These are phyloP conservation scores for Crithidia fasciculata DNA, from an alignment of 208 protist genomes.

Conservation along the genomic window DNA sequence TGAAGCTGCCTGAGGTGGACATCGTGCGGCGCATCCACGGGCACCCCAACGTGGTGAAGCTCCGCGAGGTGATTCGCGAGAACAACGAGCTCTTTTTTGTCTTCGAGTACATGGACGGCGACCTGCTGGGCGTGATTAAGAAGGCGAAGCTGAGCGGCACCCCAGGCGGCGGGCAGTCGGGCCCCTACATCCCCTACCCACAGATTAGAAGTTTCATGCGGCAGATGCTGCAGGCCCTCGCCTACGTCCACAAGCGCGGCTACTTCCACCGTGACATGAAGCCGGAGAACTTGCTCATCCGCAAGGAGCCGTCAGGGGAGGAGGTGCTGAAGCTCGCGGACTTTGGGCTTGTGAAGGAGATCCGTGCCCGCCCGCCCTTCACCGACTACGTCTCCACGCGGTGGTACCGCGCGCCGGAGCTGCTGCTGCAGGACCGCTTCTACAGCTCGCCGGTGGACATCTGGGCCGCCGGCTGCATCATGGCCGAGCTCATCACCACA, in stretches of 20 bases:
- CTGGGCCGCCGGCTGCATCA: constrained; percentile 96
- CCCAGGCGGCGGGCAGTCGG: constrained; percentile 19
- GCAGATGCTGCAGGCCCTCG: constrained; percentile 93
- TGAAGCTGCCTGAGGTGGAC: constrained; percentile 94
- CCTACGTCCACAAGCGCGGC: constrained; percentile 96
- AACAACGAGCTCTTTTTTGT: constrained; percentile 97
- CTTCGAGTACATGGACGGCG: constrained; percentile 98
- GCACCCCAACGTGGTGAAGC: constrained; percentile 97
- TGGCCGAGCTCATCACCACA: constrained; percentile 97
- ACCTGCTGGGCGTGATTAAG: constrained; percentile 96
- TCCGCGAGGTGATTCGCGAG: constrained; percentile 97
- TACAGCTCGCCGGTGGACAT: constrained; percentile 97
- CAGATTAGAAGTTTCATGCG: constrained; percentile 92
- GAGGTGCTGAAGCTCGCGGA: constrained; percentile 96
- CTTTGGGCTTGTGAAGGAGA: constrained; percentile 80
- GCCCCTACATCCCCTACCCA: constrained; percentile 80
- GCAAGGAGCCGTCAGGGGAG: constrained; percentile 56
- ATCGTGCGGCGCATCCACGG: constrained; percentile 93
- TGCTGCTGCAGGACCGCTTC: constrained; percentile 94
- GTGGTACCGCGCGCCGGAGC: constrained; percentile 99
- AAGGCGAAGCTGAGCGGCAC: constrained; percentile 78
- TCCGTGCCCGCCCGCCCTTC: constrained; percentile 66
- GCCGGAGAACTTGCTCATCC: constrained; percentile 98
- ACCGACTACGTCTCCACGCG: constrained; percentile 98
- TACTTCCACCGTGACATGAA: constrained; percentile 98